Conservation (phyloP, 768 basidiomycete genomes). For the Cystofilobasidium macerans region DNA sequence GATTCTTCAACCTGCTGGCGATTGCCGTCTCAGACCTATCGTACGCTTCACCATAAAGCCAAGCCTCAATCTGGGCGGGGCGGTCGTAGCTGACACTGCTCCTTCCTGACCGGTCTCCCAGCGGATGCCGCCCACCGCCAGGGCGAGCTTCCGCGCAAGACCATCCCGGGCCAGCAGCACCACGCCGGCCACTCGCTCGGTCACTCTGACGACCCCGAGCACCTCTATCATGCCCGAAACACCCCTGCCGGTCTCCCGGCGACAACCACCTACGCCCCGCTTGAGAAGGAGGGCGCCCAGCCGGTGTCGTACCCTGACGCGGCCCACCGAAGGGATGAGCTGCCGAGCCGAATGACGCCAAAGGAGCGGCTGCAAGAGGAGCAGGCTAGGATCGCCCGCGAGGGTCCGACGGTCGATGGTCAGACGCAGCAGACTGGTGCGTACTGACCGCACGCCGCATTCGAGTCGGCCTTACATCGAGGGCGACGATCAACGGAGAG, state of each 20-base stretch:
- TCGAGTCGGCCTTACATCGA: background rate
- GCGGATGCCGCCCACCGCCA: conserved; percentile 5
- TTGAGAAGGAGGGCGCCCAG: conserved; percentile 1
- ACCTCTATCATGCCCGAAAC: background rate
- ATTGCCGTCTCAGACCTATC: too few relatives aligned
- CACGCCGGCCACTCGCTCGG: background rate
- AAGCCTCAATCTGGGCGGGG: too few relatives aligned
- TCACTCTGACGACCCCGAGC: background rate
- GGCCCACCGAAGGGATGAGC: background rate
- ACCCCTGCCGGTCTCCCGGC: background rate
- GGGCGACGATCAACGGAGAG: too few relatives aligned
- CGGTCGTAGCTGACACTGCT: too few relatives aligned
- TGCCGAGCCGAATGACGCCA: background rate
- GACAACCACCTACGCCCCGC: background rate
- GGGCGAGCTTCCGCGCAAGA: conserved; percentile 1
- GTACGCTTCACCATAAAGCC: too few relatives aligned
- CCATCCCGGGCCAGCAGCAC: background rate
- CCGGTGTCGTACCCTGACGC: conserved; percentile 1
- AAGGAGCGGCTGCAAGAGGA: background rate
- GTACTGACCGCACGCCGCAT: background rate
- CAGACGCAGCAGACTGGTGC: background rate
- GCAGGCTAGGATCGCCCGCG: background rate
- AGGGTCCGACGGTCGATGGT: background rate
- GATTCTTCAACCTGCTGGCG: background rate
- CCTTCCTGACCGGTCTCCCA: too few relatives aligned